phyloP scores from a whole-genome alignment of 139 green algal species.

The Chlamydomonas applanata region DNA sequence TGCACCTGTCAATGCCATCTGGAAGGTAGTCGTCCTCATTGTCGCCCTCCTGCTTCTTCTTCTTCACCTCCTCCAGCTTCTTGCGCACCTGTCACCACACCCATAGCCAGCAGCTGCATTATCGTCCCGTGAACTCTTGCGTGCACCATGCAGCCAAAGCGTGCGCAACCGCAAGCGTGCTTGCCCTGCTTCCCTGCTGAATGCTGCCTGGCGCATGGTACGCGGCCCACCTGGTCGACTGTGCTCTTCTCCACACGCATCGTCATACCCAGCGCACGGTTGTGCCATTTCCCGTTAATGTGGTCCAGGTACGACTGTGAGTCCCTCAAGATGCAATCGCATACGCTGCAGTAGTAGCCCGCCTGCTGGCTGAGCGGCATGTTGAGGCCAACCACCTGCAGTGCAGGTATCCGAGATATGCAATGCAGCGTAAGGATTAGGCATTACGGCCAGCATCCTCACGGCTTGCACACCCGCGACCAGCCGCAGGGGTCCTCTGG shows the following conservation, averaged over 20 bases:
- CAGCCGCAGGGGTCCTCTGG: too few relatives aligned
- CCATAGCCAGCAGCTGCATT: too few relatives aligned
- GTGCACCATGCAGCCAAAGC: too few relatives aligned
- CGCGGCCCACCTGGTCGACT: constrained; percentile 70
- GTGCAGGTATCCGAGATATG: not conserved
- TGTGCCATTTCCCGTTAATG: constrained; percentile 98
- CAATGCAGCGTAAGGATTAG: too few relatives aligned
- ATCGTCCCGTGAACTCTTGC: too few relatives aligned
- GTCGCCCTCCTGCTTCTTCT: constrained; percentile 40
- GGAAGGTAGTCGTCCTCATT: constrained; percentile 43
- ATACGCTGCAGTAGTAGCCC: constrained; percentile 96
- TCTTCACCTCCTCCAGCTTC: constrained; percentile 19
- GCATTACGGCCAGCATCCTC: too few relatives aligned
- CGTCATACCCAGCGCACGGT: constrained; percentile 92
- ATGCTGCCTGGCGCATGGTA: too few relatives aligned
- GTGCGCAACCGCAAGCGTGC: too few relatives aligned
- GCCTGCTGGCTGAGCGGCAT: constrained; percentile 80
- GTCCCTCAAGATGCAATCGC: constrained; percentile 93
- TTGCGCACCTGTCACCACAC: too few relatives aligned
- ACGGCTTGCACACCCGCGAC: too few relatives aligned
- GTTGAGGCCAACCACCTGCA: constrained; percentile 65
- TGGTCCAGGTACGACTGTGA: constrained; percentile 94
- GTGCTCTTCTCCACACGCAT: constrained; percentile 90
- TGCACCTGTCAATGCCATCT: constrained; percentile 55
- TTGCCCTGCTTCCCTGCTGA: too few relatives aligned